Conservation (phyloP, 345 rosid species). For the Sonneratia caseolaris region DNA sequence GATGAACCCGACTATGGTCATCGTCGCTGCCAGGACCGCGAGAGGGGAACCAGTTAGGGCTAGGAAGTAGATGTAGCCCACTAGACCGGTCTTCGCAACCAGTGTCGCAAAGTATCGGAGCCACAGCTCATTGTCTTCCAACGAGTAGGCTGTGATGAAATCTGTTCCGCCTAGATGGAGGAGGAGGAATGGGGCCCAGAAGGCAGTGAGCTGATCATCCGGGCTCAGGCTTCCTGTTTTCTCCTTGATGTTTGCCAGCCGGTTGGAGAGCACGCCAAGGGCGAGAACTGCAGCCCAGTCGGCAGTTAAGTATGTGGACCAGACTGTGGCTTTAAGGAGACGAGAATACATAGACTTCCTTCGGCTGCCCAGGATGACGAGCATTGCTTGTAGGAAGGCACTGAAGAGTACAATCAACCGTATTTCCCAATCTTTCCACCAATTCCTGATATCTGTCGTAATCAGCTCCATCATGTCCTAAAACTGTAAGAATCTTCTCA, state of each 20-base stretch:
- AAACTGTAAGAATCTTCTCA: no score
- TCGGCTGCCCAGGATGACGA: constrained; percentile 8
- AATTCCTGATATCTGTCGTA: neutral
- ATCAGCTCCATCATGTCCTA: neutral
- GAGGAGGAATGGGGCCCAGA: constrained; percentile 29
- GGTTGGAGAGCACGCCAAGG: constrained; percentile 18
- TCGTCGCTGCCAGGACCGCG: constrained; percentile 11
- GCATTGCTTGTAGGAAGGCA: constrained; percentile 15
- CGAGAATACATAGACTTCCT: constrained; percentile 1
- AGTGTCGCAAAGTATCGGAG: constrained; percentile 18
- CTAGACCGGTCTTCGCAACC: constrained; percentile 10
- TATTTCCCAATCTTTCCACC: constrained; percentile 24
- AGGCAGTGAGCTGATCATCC: constrained; percentile 4
- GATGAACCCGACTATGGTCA: constrained; percentile 27
- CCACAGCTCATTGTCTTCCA: constrained; percentile 21
- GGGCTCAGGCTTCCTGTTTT: neutral
- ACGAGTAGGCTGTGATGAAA: constrained; percentile 15
- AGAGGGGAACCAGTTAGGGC: constrained; percentile 16
- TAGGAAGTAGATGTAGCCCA: constrained; percentile 22
- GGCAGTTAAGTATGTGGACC: constrained; percentile 19
- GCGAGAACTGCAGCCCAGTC: constrained; percentile 21
- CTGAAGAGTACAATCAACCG: constrained; percentile 12
- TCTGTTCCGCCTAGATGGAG: constrained; percentile 24
- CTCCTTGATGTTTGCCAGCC: neutral
- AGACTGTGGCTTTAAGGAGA: constrained; percentile 2